Evolutionary conservation across 305 asterid genomes (phyloP), one percentile per base, ranked within the genome.

Genomic region (Fraxinus nigra): DNA sequence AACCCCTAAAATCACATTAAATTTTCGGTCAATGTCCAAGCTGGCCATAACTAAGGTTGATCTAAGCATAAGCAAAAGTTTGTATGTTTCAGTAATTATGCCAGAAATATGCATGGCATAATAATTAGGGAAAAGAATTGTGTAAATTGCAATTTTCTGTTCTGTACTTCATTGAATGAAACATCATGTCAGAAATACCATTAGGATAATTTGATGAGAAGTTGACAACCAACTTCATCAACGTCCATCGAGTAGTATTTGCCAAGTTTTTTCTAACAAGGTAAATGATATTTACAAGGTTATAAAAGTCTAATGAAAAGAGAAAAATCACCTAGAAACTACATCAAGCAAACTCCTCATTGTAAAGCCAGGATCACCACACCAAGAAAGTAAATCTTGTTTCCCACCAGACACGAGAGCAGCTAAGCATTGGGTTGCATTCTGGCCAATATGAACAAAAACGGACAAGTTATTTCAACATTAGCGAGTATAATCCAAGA

Each of bases 271-370:
- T 70, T 14, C 43, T 32, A 70, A 32, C 75, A 5, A 70, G 8
- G 75, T 28, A 65, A 26, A 24, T 28, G 22, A 70, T 70, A 61
- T 9, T 18, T 43, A 30, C 46, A 24, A 28, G 33, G 28, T 24
- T 48, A 1, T 59, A 65, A 37, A 73, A 43, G 54, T 43, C 32
- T 32, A 30, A 67, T 13, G 59, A 43, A 69, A 79, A 65, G 81
- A 84, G 78, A 16, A 72, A 80, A 80, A 82, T 81, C 78, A 96
- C 99, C 98, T 94, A 81, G 98, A 96, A 85, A 95, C 97, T 80
- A 93, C 97, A 85, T 93, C 99, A 84, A 96, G 99, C 85, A 96
- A 91, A 88, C 94, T 90, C 87, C 90, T 91, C 98, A 96, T 93
- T 24, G 93, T 88, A 76, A 89, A 94, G 75, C 93, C 98, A 86